Evolutionary conservation across 78 protist genomes (phyloP).

Genomic region (Neovahlkampfia damariscottae): DNA sequence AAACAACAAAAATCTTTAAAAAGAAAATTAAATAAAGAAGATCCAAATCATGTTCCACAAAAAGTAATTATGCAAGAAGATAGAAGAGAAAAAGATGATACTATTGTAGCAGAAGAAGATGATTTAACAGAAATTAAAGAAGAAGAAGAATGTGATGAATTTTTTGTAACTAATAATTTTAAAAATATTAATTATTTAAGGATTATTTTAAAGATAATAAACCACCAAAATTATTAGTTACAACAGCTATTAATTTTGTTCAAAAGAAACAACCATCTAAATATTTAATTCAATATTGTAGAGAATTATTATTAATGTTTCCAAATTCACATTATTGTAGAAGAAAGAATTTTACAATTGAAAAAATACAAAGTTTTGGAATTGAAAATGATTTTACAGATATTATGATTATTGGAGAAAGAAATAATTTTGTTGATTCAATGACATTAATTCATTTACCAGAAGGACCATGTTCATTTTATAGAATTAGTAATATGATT

Average conservation of each 20-base stretch:
- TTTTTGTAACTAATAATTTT: too few relatives aligned
- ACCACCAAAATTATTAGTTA: background rate
- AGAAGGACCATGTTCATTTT: conserved; percentile 92
- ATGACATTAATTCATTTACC: conserved; percentile 84
- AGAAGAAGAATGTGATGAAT: background rate
- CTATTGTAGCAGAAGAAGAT: background rate
- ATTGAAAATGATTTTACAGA: conserved; percentile 76
- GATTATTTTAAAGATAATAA: background rate
- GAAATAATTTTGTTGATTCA: conserved; percentile 13
- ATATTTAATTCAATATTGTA: background rate
- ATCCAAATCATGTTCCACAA: background rate
- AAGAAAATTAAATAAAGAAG: background rate
- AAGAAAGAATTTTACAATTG: conserved; percentile 41
- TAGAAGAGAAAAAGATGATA: background rate
- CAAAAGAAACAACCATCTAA: background rate
- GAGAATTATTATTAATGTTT: conserved; percentile 22
- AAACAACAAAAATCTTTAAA: background rate
- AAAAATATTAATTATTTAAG: too few relatives aligned
- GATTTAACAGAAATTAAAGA: background rate
- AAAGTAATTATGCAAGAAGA: background rate
- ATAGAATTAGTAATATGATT: conserved; percentile 48
- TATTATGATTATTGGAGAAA: conserved; percentile 74
- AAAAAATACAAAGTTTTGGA: conserved; percentile 63
- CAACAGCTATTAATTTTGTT: background rate
- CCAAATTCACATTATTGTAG: conserved; percentile 52